phyloP scores from a whole-genome alignment of 345 rosid genomes.

The Limnanthes douglasii region DNA sequence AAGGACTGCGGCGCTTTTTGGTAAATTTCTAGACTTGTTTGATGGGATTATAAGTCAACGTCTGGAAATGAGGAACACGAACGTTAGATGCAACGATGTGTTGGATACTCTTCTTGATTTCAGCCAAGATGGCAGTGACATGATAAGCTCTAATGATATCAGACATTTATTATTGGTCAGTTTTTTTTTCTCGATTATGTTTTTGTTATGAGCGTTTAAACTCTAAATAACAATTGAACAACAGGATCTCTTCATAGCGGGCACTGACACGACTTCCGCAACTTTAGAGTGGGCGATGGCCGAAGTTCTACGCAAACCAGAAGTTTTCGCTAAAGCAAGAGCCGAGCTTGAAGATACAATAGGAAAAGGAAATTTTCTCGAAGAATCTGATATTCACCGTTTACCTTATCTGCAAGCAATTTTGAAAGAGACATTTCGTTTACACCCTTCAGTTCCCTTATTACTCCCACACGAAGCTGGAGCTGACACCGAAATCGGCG shows the following conservation, averaged over 20 bases:
- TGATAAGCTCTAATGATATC: constrained; percentile 9
- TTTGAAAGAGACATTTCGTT: constrained; percentile 23
- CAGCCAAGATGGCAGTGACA: constrained; percentile 10
- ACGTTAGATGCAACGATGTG: constrained; percentile 10
- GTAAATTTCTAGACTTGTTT: constrained; percentile 11
- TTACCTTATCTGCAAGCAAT: constrained; percentile 22
- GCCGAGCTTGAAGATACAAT: constrained; percentile 13
- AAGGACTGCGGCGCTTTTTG: neutral
- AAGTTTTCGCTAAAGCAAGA: constrained; percentile 8
- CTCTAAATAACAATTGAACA: neutral
- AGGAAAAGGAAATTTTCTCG: constrained; percentile 9
- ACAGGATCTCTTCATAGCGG: constrained; percentile 27
- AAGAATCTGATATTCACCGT: constrained; percentile 16
- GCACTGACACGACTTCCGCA: constrained; percentile 26
- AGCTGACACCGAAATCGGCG: constrained; percentile 13
- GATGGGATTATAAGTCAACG: constrained; percentile 9
- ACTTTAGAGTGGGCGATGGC: constrained; percentile 22
- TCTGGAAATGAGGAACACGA: neutral
- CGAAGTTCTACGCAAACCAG: constrained; percentile 12
- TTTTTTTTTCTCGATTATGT: constrained; percentile 3
- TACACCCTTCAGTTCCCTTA: constrained; percentile 24
- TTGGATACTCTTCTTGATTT: constrained; percentile 16
- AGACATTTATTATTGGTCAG: constrained; percentile 20
- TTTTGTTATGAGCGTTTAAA: neutral
- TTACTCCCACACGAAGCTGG: constrained; percentile 17